Evolutionary conservation across 2,329 filamentous ascomycete genomes (phyloP).

Genomic region (Pleoardoris graminearum): DNA sequence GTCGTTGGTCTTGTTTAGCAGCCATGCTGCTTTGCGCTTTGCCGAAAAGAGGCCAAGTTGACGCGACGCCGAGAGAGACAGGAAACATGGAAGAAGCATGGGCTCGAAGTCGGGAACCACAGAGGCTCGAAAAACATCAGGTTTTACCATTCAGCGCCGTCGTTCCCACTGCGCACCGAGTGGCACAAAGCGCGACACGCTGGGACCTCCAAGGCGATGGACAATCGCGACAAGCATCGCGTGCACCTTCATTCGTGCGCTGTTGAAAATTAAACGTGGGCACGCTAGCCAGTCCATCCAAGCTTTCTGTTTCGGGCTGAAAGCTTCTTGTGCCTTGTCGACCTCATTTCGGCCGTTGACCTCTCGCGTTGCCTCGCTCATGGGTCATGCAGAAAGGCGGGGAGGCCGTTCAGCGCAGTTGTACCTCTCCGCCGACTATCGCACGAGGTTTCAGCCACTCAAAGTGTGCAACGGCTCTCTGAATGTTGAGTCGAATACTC

Average conservation of each 20-base stretch:
- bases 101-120: slow-evolving; percentile 16
- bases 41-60: slow-evolving; percentile 5
- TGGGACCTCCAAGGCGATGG: slow-evolving; percentile 21
- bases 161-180: slow-evolving; percentile 11
- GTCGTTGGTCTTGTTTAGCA: neutral
- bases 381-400: slow-evolving; percentile 8
- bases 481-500: neutral
- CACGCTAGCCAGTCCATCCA: slow-evolving; percentile 15
- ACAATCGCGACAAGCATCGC: slow-evolving; percentile 9
- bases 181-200: slow-evolving; percentile 5
- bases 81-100: slow-evolving; percentile 10
- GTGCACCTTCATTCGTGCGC: slow-evolving; percentile 11
- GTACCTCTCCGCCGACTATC: neutral
- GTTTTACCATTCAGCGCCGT: too few species aligned
- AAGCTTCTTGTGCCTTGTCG: slow-evolving; percentile 12
- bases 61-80: slow-evolving; percentile 8
- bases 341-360: slow-evolving; percentile 30
- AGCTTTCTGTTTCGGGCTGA: slow-evolving; percentile 13
- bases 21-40: neutral
- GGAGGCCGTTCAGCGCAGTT: slow-evolving; percentile 4
- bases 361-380: slow-evolving; percentile 3
- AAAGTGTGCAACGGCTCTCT: neutral
- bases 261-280: slow-evolving; percentile 26
- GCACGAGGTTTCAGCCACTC: slow-evolving; percentile 7
- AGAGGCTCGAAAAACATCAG: too few species aligned